Conservation (phyloP, 192 early-diverging fungal genomes). For the Lunasporangiospora selenospora region DNA sequence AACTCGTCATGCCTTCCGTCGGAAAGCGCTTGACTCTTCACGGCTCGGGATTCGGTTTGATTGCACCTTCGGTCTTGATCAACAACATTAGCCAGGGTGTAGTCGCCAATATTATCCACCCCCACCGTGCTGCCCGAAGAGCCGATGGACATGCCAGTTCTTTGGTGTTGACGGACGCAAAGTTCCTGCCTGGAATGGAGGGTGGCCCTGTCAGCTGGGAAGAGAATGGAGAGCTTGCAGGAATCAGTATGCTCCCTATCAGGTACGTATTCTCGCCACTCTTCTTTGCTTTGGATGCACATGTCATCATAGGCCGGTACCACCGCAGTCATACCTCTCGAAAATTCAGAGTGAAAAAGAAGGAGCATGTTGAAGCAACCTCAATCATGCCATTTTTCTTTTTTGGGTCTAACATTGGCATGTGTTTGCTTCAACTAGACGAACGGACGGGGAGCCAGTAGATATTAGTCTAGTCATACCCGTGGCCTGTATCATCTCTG, state of each 20-base stretch:
- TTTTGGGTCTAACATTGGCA: too few relatives aligned
- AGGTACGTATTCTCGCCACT: slow-evolving; percentile 8
- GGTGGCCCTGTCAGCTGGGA: slow-evolving; percentile 45
- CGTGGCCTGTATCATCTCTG: slow-evolving; percentile 36
- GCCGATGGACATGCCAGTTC: slow-evolving; percentile 30
- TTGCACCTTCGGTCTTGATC: slow-evolving; percentile 44
- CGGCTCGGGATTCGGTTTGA: slow-evolving; percentile 47
- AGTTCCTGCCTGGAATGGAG: slow-evolving; percentile 51
- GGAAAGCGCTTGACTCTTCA: slow-evolving; percentile 39
- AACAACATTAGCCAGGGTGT: slow-evolving; percentile 50
- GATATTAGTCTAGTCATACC: slow-evolving; percentile 49
- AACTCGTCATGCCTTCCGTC: slow-evolving; percentile 25
- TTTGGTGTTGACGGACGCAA: slow-evolving; percentile 38
- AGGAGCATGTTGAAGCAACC: too few relatives aligned
- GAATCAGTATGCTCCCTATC: slow-evolving; percentile 44
- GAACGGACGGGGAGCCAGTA: slow-evolving; percentile 50
- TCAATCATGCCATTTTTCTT: too few relatives aligned
- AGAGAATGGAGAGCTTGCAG: slow-evolving; percentile 40
- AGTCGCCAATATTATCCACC: slow-evolving; percentile 44
- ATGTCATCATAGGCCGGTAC: too few relatives aligned
- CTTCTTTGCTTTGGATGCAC: too few relatives aligned
- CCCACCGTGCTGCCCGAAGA: slow-evolving; percentile 35
- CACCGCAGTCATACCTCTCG: too few relatives aligned
- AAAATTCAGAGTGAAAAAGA: too few relatives aligned
- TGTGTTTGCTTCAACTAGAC: slow-evolving; percentile 27